These are phyloP conservation scores for Xylaria nigripes DNA, from an alignment of 495 filamentous ascomycete species.

Conservation along the genomic window DNA sequence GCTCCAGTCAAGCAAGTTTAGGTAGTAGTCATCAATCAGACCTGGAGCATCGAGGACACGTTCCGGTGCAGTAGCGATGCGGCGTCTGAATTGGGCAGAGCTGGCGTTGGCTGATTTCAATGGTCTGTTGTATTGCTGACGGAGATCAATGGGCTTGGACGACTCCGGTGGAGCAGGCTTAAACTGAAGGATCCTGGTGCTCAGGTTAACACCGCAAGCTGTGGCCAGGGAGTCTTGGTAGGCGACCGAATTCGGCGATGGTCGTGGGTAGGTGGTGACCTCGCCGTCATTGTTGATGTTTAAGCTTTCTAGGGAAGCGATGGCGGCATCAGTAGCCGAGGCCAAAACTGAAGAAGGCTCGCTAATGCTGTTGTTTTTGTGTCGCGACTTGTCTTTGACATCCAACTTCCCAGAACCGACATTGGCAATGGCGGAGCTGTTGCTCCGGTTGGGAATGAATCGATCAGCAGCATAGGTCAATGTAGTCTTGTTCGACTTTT, in stretches of 20 bases:
- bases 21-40: slow-evolving; percentile 96
- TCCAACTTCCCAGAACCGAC: slow-evolving; percentile 74
- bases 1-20: slow-evolving; percentile 97
- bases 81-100: slow-evolving; percentile 76
- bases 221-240: slow-evolving; percentile 88
- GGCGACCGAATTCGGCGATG: slow-evolving; percentile 76
- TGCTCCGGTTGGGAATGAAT: slow-evolving; percentile 88
- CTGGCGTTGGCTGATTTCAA: slow-evolving; percentile 65
- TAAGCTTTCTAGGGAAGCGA: slow-evolving; percentile 68
- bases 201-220: slow-evolving; percentile 86
- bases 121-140: slow-evolving; percentile 95
- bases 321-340: slow-evolving; percentile 66
- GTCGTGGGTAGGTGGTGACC: slow-evolving; percentile 54
- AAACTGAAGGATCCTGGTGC: slow-evolving; percentile 95
- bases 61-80: slow-evolving; percentile 89
- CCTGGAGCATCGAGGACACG: slow-evolving; percentile 96
- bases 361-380: slow-evolving; percentile 51
- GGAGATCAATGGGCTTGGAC: slow-evolving; percentile 93
- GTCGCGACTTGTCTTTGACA: slow-evolving; percentile 52
- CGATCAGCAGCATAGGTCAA: slow-evolving; percentile 80
- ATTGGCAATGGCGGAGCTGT: slow-evolving; percentile 79
- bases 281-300: slow-evolving; percentile 50
- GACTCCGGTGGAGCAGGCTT: slow-evolving; percentile 96
- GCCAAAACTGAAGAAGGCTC: slow-evolving; percentile 68
- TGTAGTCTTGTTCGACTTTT: slow-evolving; percentile 70